Conservation (phyloP, 495 filamentous ascomycete species). For the Penicillium argentinense region DNA sequence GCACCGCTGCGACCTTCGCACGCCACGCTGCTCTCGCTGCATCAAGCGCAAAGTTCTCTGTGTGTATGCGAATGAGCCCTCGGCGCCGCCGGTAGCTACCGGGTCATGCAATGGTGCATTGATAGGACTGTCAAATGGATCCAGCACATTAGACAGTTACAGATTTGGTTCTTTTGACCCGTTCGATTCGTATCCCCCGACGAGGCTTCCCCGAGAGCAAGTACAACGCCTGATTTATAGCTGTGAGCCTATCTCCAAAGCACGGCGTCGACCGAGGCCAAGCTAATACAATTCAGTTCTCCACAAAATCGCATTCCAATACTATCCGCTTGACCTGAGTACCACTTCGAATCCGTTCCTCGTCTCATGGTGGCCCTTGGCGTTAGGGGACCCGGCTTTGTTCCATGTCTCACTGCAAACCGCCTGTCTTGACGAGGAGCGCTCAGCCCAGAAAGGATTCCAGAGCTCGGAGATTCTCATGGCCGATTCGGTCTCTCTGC, state of each 20-base stretch:
- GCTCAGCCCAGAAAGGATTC: constrained; percentile 47
- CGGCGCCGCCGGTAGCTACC: constrained; percentile 17
- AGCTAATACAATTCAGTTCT: constrained; percentile 36
- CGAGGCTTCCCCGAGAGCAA: constrained; percentile 42
- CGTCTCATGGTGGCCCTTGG: constrained; percentile 55
- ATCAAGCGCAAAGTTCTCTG: constrained; percentile 42
- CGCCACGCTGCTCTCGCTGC: constrained; percentile 51
- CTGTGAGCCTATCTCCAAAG: constrained; percentile 33
- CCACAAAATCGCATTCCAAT: constrained; percentile 54
- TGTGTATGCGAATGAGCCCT: constrained; percentile 49
- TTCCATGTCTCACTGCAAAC: constrained; percentile 55
- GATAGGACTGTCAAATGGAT: constrained; percentile 5
- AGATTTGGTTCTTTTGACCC: constrained; percentile 41
- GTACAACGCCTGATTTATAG: constrained; percentile 51
- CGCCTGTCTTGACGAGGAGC: constrained; percentile 53
- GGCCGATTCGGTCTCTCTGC: constrained; percentile 48
- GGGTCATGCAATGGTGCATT: constrained; percentile 5
- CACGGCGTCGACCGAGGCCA: background rate
- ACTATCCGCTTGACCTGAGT: constrained; percentile 52
- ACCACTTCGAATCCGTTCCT: constrained; percentile 50
- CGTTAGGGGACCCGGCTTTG: constrained; percentile 49
- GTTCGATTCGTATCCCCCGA: constrained; percentile 52
- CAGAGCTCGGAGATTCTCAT: constrained; percentile 49
- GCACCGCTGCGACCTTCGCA: constrained; percentile 47
- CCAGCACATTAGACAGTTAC: constrained; percentile 12